Evolutionary conservation across 495 filamentous ascomycete species (phyloP).

Genomic region (Penicillium samsonianum): DNA sequence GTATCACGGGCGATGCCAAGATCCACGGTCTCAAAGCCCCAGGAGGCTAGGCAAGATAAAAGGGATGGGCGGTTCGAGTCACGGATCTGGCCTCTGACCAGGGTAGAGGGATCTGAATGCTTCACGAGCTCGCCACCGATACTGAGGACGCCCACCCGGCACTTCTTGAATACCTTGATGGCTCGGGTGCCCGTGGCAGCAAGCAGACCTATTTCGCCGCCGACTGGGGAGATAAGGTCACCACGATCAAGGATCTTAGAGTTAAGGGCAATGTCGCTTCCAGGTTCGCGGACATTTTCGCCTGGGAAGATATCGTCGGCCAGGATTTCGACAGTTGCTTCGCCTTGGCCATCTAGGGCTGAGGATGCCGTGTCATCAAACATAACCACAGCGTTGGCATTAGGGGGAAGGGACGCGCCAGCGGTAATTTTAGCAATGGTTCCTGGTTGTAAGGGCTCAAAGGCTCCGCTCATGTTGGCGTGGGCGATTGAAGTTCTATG

Average conservation of each 20-base stretch:
- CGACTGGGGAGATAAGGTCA: conserved; percentile 75
- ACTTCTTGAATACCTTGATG: conserved; percentile 74
- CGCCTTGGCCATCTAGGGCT: conserved; percentile 79
- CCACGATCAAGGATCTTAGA: conserved; percentile 71
- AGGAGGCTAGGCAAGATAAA: conserved; percentile 68
- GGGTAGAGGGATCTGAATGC: conserved; percentile 60
- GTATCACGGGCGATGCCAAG: conserved; percentile 84
- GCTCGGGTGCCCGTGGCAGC: conserved; percentile 77
- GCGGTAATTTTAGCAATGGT: conserved; percentile 90
- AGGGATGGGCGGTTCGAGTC: conserved; percentile 91
- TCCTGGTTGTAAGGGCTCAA: conserved; percentile 62
- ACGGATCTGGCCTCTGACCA: conserved; percentile 83
- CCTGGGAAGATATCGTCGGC: conserved; percentile 68
- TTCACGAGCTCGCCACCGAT: conserved; percentile 93
- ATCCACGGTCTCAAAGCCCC: conserved; percentile 78
- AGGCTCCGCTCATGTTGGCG: conserved; percentile 64
- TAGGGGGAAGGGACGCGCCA: conserved; percentile 84
- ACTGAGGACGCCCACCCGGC: conserved; percentile 82
- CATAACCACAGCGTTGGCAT: conserved; percentile 93
- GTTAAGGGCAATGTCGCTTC: conserved; percentile 76
- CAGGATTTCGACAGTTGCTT: conserved; percentile 81
- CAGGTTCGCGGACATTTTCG: conserved; percentile 89
- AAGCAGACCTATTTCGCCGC: conserved; percentile 87
- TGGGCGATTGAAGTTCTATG: conserved; percentile 86
- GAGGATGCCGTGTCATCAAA: conserved; percentile 83